Evolutionary conservation across 352 stramenopile genomes (phyloP).

Genomic region (Pythium dissotocum): DNA sequence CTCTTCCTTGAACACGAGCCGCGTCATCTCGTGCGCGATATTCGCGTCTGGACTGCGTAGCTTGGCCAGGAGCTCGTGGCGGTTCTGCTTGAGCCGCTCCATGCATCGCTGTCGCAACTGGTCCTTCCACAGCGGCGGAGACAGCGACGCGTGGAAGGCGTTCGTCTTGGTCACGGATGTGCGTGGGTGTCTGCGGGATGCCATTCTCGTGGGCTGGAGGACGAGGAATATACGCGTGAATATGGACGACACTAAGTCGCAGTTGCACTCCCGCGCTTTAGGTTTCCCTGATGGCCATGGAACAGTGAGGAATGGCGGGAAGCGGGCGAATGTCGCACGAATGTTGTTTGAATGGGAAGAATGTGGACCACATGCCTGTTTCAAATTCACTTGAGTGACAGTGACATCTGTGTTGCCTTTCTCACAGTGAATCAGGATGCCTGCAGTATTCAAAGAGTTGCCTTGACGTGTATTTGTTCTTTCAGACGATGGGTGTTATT

Average conservation of each 20-base stretch:
- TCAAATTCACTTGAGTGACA: not conserved
- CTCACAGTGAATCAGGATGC: not conserved
- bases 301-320: not conserved
- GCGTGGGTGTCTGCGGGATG: conserved; percentile 5
- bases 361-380: not conserved
- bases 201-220: conserved; percentile 7
- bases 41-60: conserved; percentile 62
- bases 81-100: conserved; percentile 63
- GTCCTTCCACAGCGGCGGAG: conserved; percentile 74
- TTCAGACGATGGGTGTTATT: conserved; percentile 11
- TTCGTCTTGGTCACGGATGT: conserved; percentile 22
- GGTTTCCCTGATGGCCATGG: not conserved
- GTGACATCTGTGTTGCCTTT: not conserved
- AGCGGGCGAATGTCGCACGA: not conserved
- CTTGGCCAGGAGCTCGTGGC: conserved; percentile 56
- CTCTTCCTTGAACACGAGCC: conserved; percentile 48
- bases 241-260: not conserved
- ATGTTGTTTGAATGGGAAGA: not conserved
- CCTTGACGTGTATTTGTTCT: not conserved
- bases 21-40: conserved; percentile 66
- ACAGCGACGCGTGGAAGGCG: conserved; percentile 48
- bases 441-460: not conserved
- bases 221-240: not conserved
- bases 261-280: not conserved
- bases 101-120: conserved; percentile 75